Conservation (phyloP, 495 filamentous ascomycete species). For the Hyaloscypha bicolor region DNA sequence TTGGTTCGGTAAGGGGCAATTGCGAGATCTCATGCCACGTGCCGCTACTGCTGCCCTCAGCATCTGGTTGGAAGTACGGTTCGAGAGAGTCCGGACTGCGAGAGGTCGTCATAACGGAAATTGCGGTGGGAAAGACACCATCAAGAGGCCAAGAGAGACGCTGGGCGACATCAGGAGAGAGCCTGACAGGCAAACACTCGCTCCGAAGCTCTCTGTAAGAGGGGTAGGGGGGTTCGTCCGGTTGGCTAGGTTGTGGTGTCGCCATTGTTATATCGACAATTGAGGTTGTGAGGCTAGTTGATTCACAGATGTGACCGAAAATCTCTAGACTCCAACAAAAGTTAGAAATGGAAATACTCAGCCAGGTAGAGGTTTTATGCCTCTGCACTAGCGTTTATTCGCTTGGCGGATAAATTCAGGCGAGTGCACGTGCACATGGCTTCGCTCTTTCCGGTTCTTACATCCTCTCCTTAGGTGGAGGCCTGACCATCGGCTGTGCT, state of each 20-base stretch:
- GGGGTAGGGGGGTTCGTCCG: slow-evolving; percentile 17
- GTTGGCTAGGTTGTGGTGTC: slow-evolving; percentile 13
- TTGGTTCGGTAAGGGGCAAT: slow-evolving; percentile 30
- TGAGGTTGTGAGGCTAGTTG: slow-evolving; percentile 7
- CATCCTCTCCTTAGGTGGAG: slow-evolving; percentile 1
- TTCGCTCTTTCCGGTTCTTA: neutral
- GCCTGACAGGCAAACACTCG: slow-evolving; percentile 9
- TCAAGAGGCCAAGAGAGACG: slow-evolving; percentile 32
- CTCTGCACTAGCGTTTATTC: neutral
- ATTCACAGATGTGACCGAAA: slow-evolving; percentile 13
- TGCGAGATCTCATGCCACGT: slow-evolving; percentile 30
- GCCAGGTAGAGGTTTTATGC: slow-evolving; percentile 7
- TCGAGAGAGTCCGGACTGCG: slow-evolving; percentile 24
- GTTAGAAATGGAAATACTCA: slow-evolving; percentile 4
- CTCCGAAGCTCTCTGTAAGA: slow-evolving; percentile 25
- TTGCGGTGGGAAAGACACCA: slow-evolving; percentile 30
- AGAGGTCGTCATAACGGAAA: slow-evolving; percentile 28
- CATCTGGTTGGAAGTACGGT: slow-evolving; percentile 23
- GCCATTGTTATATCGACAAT: slow-evolving; percentile 20
- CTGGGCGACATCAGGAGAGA: slow-evolving; percentile 23
- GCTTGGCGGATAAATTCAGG: neutral
- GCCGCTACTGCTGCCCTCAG: slow-evolving; percentile 6
- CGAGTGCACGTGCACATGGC: neutral
- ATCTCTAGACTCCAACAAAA: slow-evolving; percentile 12
- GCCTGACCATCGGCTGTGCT: too few relatives aligned